phyloP scores from a whole-genome alignment of 495 filamentous ascomycete genomes.

The Immersiella caudata region DNA sequence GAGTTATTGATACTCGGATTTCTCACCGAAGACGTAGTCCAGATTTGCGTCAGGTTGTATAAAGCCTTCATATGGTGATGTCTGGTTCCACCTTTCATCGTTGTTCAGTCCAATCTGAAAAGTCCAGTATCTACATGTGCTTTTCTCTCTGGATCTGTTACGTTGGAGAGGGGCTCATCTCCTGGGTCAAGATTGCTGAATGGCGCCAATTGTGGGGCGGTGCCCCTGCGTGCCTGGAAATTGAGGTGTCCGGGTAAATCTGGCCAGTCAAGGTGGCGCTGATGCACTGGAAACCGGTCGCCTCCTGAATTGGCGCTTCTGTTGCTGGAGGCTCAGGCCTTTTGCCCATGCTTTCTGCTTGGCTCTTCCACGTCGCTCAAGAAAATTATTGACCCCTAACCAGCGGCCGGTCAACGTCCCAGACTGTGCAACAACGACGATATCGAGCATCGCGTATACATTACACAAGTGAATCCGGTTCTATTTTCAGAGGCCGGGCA shows the following conservation, averaged over 20 bases:
- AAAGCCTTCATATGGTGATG: too few species aligned
- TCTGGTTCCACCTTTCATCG: too few species aligned
- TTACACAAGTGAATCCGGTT: constrained; percentile 21
- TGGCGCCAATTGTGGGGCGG: background rate
- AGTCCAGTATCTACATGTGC: too few species aligned
- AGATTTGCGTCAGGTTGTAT: too few species aligned
- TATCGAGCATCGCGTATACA: constrained; percentile 29
- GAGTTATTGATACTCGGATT: too few species aligned
- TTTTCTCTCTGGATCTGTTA: too few species aligned
- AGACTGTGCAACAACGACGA: constrained; percentile 27
- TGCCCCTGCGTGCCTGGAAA: constrained; percentile 21
- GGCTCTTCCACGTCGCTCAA: constrained; percentile 21
- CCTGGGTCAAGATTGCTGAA: background rate
- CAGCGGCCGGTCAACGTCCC: constrained; percentile 11
- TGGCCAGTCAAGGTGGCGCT: background rate
- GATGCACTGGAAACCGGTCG: constrained; percentile 20
- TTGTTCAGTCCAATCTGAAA: too few species aligned
- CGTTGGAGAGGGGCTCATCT: too few species aligned
- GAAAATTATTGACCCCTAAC: constrained; percentile 19
- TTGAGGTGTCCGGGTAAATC: constrained; percentile 20
- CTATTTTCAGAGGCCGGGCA: constrained; percentile 8
- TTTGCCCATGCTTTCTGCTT: background rate
- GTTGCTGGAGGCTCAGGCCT: background rate
- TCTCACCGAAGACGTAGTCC: too few species aligned
- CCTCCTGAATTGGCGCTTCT: constrained; percentile 27